phyloP scores from a whole-genome alignment of 2,329 filamentous ascomycete species.

The Akanthomyces lecanii region DNA sequence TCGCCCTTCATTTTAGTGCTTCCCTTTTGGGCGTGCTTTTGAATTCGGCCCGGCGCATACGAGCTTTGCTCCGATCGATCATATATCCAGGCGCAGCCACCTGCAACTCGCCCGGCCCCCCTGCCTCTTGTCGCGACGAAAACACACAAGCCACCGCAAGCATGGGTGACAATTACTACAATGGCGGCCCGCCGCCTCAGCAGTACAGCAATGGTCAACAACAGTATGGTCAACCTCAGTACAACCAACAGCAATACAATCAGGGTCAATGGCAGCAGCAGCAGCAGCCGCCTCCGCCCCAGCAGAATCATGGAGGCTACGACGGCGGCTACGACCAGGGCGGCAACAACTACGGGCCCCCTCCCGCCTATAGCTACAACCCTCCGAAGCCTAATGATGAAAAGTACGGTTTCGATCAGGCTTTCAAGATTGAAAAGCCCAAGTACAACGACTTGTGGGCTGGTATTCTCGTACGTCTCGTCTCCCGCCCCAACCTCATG shows the following conservation, averaged over 20 bases:
- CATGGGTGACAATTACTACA: constrained; percentile 35
- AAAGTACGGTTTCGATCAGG: constrained; percentile 66
- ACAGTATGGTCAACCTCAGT: constrained; percentile 17
- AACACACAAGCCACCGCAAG: constrained; percentile 7
- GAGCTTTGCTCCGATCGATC: not conserved
- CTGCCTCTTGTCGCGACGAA: not conserved
- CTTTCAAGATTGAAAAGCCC: constrained; percentile 77
- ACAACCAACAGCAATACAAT: constrained; percentile 22
- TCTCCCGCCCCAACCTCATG: constrained; percentile 11
- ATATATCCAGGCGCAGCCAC: constrained; percentile 1
- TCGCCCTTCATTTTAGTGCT: not conserved
- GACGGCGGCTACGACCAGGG: constrained; percentile 14
- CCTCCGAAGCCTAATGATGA: constrained; percentile 37
- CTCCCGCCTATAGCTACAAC: constrained; percentile 33
- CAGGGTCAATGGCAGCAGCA: constrained; percentile 25
- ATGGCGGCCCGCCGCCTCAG: constrained; percentile 20
- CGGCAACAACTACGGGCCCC: constrained; percentile 27
- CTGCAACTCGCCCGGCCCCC: not conserved
- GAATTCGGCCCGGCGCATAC: not conserved
- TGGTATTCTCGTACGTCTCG: constrained; percentile 61
- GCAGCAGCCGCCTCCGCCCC: constrained; percentile 26
- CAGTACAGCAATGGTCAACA: constrained; percentile 15
- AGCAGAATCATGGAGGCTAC: constrained; percentile 23
- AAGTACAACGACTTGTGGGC: constrained; percentile 93
- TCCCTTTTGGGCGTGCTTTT: not conserved